Percentiles rank a stretch among this genome's conserved stretches.
Evolutionary conservation across 2,329 filamentous ascomycete species (phyloP).

Genomic region (Xylariales sp.): DNA sequence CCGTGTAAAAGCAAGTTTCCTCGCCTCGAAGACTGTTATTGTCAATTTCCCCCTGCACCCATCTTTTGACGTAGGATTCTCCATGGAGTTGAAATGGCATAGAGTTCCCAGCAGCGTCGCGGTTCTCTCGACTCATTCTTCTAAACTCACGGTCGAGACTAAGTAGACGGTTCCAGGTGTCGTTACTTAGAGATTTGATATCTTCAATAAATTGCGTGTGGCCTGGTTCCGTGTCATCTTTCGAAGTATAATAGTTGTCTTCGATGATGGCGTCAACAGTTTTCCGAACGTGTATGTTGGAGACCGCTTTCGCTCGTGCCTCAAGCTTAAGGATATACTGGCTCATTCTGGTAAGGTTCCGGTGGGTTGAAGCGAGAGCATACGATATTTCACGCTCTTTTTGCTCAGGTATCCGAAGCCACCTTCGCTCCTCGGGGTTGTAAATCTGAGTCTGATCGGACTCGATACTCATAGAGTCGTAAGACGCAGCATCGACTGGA

Average conservation of each 20-base stretch:
- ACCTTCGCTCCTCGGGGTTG: background rate
- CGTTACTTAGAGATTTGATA: constrained; percentile 16
- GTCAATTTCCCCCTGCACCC: constrained; percentile 16
- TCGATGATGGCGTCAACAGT: constrained; percentile 23
- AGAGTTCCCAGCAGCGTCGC: constrained; percentile 9
- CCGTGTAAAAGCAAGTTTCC: constrained; percentile 22
- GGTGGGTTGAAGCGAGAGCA: constrained; percentile 11
- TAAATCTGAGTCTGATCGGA: constrained; percentile 1
- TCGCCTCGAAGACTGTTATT: constrained; percentile 13
- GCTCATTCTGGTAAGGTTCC: constrained; percentile 20
- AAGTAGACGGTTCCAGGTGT: constrained; percentile 17
- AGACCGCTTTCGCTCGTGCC: constrained; percentile 19
- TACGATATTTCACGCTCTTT: background rate
- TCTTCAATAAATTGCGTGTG: constrained; percentile 17
- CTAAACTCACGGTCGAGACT: constrained; percentile 21
- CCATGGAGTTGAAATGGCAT: constrained; percentile 14
- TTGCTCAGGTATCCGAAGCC: background rate
- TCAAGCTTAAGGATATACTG: constrained; percentile 27
- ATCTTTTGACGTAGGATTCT: constrained; percentile 17
- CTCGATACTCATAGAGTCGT: background rate
- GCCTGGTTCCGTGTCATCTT: background rate
- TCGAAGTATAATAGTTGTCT: constrained; percentile 12
- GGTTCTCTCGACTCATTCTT: constrained; percentile 11
- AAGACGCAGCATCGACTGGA: no score
- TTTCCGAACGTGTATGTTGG: constrained; percentile 23